phyloP scores from a whole-genome alignment of 179 eudicot species.

The Sideroxylon spinosum region DNA sequence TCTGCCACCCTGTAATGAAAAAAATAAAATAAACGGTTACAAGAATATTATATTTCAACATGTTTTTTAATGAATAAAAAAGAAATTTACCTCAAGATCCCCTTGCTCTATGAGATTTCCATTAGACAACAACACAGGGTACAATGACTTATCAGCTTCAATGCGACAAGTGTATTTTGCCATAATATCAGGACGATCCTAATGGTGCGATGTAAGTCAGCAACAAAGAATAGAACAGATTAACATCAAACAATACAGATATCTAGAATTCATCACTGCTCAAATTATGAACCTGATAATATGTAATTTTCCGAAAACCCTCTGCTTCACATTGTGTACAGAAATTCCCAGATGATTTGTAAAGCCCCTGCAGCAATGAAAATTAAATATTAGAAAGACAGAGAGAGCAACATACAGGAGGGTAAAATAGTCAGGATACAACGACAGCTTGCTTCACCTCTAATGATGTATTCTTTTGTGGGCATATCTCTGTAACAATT shows the following conservation, averaged over 20 bases:
- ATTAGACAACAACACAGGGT: slow-evolving; percentile 87
- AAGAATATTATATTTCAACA: not conserved
- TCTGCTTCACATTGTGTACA: slow-evolving; percentile 99
- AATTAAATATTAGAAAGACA: not conserved
- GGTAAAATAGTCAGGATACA: not conserved
- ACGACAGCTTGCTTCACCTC: slow-evolving; percentile 47
- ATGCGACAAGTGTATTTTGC: slow-evolving; percentile 89
- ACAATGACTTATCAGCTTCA: slow-evolving; percentile 85
- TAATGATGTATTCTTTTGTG: slow-evolving; percentile 86
- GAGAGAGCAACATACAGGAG: slow-evolving; percentile 4
- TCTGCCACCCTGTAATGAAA: slow-evolving; percentile 57
- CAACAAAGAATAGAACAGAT: not conserved
- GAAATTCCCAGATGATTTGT: slow-evolving; percentile 85
- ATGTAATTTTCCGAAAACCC: slow-evolving; percentile 94
- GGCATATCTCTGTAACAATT: slow-evolving; percentile 77
- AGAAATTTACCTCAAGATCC: slow-evolving; percentile 63
- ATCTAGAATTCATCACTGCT: not conserved
- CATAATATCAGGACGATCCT: slow-evolving; percentile 99
- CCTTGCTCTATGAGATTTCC: slow-evolving; percentile 97
- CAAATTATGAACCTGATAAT: slow-evolving; percentile 61
- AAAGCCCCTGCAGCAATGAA: slow-evolving; percentile 62
- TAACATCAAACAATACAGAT: not conserved
- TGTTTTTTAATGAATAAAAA: not conserved
- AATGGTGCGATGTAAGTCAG: slow-evolving; percentile 16
- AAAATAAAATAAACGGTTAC: not conserved